Conservation (phyloP, 352 stramenopile genomes). For the Pseudoperonospora humuli region DNA sequence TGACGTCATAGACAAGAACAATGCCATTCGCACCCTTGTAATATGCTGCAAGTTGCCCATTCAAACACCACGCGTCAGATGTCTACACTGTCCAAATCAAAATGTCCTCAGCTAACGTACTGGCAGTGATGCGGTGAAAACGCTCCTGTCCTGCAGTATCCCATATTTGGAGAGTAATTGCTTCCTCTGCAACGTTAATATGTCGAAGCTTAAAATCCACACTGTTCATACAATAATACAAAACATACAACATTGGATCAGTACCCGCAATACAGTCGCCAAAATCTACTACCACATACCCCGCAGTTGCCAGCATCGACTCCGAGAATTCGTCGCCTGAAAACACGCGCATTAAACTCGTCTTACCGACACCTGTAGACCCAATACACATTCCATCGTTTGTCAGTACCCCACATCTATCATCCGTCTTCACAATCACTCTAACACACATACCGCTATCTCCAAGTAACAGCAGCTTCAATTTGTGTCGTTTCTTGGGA, state of each 20-base stretch:
- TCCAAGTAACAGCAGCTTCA: slow-evolving; percentile 88
- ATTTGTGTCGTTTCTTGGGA: slow-evolving; percentile 72
- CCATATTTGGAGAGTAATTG: slow-evolving; percentile 91
- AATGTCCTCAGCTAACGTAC: slow-evolving; percentile 34
- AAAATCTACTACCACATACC: slow-evolving; percentile 36
- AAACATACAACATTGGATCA: slow-evolving; percentile 1
- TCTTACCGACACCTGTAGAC: slow-evolving; percentile 82
- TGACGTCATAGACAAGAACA: slow-evolving; percentile 91
- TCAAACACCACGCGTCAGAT: slow-evolving; percentile 10
- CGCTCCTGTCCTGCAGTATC: slow-evolving; percentile 92
- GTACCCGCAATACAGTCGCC: not conserved
- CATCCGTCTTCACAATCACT: not conserved
- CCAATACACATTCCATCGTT: not conserved
- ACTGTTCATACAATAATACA: slow-evolving; percentile 17
- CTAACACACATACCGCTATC: slow-evolving; percentile 67
- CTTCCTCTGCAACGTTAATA: slow-evolving; percentile 74
- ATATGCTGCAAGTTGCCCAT: slow-evolving; percentile 58
- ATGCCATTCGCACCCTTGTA: slow-evolving; percentile 93
- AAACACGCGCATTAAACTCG: slow-evolving; percentile 90
- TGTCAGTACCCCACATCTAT: slow-evolving; percentile 3
- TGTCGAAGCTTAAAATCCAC: slow-evolving; percentile 92
- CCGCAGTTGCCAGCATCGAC: slow-evolving; percentile 85
- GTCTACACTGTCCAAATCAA: not conserved
- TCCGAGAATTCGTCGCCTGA: slow-evolving; percentile 88
- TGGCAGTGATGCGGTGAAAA: slow-evolving; percentile 91